phyloP scores from a whole-genome alignment of 257 asterid species.

The Coffea canephora region DNA sequence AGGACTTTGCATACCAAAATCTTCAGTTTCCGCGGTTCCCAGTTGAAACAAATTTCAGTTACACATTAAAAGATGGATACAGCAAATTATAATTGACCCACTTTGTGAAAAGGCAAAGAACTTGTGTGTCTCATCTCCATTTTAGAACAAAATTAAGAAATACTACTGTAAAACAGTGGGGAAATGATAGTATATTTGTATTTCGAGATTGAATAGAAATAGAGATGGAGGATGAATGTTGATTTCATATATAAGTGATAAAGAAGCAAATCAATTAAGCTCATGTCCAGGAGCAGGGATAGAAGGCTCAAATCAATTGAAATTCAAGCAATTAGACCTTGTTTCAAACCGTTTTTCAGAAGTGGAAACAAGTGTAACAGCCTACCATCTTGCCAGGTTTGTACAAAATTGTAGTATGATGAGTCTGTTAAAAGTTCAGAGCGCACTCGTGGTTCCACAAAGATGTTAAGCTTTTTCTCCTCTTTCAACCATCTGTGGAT shows the following conservation, averaged over 20 bases:
- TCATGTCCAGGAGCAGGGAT: background rate
- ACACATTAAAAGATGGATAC: background rate
- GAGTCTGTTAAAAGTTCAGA: constrained; percentile 76
- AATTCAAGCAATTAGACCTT: background rate
- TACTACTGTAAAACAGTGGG: background rate
- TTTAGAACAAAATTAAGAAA: background rate
- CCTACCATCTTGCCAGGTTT: constrained; percentile 81
- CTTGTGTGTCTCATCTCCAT: background rate
- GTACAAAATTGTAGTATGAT: constrained; percentile 59
- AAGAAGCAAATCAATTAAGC: background rate
- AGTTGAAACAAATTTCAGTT: background rate
- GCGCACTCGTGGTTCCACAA: constrained; percentile 83
- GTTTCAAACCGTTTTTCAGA: background rate
- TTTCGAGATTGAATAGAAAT: background rate
- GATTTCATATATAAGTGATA: background rate
- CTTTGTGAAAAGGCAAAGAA: background rate
- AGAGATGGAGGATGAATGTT: background rate
- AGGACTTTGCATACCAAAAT: background rate
- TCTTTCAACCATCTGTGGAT: constrained; percentile 79
- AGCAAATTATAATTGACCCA: background rate
- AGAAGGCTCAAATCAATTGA: background rate
- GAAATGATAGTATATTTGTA: background rate
- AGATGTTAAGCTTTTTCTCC: constrained; percentile 57
- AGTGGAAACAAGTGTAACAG: background rate
- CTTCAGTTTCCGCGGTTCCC: background rate